A percentile compares a stretch with the other conserved stretches of the same genome.
These are phyloP conservation scores for Lachancea nothofagi DNA, from an alignment of 805 yeast genomes.

Conservation along the genomic window DNA sequence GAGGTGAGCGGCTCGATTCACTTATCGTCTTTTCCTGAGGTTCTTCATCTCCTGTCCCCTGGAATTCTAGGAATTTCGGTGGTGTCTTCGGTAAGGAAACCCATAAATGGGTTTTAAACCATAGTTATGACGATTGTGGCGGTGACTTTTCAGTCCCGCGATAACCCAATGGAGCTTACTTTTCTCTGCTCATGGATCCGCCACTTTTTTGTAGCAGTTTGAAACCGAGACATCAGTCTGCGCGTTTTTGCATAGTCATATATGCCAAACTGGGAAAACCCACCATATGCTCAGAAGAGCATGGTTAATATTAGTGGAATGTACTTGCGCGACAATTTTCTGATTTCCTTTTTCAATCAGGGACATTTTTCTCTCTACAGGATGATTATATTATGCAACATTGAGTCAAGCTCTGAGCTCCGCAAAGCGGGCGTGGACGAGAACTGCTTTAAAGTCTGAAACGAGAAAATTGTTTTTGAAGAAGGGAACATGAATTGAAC, in stretches of 20 bases:
- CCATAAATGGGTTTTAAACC: slow-evolving; percentile 47
- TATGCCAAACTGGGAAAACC: slow-evolving; percentile 41
- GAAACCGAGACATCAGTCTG: slow-evolving; percentile 16
- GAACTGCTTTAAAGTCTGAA: slow-evolving; percentile 49
- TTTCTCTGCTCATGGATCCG: slow-evolving; percentile 57
- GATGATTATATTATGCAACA: slow-evolving; percentile 78
- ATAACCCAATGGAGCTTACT: slow-evolving; percentile 87
- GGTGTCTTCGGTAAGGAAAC: slow-evolving; percentile 58
- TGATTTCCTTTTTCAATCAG: not conserved
- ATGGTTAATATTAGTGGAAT: slow-evolving; percentile 5
- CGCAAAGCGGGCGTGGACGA: slow-evolving; percentile 50
- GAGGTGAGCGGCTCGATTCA: not conserved
- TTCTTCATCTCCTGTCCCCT: slow-evolving; percentile 19
- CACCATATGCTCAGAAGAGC: slow-evolving; percentile 8
- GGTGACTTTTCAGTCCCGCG: slow-evolving; percentile 10
- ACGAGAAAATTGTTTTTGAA: not conserved
- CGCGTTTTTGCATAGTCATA: slow-evolving; percentile 55
- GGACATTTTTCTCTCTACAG: slow-evolving; percentile 23
- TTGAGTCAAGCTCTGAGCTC: slow-evolving; percentile 88
- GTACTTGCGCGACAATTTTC: not conserved
- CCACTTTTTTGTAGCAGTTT: slow-evolving; percentile 24
- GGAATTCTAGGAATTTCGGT: slow-evolving; percentile 6
- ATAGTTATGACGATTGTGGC: slow-evolving; percentile 68
- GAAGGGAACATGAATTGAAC: not conserved
- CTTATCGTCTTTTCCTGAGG: not conserved